phyloP scores from a whole-genome alignment of 345 rosid species.

The Sonneratia alba region DNA sequence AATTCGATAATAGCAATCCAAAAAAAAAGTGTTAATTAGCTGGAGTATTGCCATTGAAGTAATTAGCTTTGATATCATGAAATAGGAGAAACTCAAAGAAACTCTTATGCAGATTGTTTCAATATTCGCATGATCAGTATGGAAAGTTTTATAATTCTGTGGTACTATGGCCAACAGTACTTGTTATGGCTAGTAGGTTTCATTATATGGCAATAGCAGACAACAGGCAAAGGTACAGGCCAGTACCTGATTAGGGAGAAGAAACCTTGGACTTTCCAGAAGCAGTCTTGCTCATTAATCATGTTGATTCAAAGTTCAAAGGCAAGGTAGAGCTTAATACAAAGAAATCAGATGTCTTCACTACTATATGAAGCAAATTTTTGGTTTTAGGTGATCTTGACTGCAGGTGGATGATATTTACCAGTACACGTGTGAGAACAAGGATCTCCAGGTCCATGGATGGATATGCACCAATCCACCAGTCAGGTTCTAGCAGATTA shows the following conservation, averaged over 20 bases:
- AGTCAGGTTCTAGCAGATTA: conserved; percentile 71
- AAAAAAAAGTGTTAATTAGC: neutral
- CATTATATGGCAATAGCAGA: conserved; percentile 65
- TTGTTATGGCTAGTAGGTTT: conserved; percentile 31
- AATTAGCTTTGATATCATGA: neutral
- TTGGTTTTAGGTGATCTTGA: neutral
- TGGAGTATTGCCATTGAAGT: no score
- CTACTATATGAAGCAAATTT: neutral
- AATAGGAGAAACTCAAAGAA: neutral
- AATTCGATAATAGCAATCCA: neutral
- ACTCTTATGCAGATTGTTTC: neutral
- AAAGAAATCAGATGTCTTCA: neutral
- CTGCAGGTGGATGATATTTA: conserved; percentile 82
- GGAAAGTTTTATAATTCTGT: neutral
- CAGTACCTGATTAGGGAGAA: conserved; percentile 42
- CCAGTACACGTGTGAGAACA: conserved; percentile 74
- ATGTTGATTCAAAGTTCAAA: conserved; percentile 60
- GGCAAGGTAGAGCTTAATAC: conserved; percentile 52
- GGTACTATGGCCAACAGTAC: neutral
- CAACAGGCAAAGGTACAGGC: conserved; percentile 67
- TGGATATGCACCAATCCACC: conserved; percentile 56
- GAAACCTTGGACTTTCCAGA: conserved; percentile 54
- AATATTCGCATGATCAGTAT: neutral
- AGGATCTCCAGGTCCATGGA: conserved; percentile 65
- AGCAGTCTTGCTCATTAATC: conserved; percentile 69